Conservation (phyloP, 2,329 filamentous ascomycete genomes). For the Dactylellina leptospora region DNA sequence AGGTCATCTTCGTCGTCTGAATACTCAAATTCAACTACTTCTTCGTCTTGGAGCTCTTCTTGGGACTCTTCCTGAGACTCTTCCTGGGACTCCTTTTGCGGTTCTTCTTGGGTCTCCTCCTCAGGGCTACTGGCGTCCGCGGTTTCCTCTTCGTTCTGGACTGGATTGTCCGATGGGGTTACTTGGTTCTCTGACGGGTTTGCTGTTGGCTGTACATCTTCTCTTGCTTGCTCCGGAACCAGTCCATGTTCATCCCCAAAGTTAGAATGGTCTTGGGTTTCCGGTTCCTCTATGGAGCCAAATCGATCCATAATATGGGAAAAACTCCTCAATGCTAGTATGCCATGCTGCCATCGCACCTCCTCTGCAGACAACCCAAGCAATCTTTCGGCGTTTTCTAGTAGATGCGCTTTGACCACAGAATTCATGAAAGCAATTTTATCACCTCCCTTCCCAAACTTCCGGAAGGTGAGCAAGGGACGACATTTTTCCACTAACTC, state of each 20-base stretch:
- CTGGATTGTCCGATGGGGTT: not conserved
- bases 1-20: conserved; percentile 56
- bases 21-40: conserved; percentile 12
- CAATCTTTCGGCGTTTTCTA: conserved; percentile 60
- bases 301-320: conserved; percentile 60
- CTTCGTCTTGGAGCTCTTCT: not conserved
- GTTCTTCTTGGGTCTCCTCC: not conserved
- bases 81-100: not conserved
- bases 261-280: not conserved
- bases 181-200: not conserved
- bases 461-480: conserved; percentile 58
- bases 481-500: conserved; percentile 61
- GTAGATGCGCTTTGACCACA: conserved; percentile 61
- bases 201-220: too few relatives aligned
- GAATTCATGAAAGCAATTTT: conserved; percentile 59
- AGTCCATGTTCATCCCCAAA: not conserved
- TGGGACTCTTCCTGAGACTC: not conserved
- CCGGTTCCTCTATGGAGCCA: conserved; percentile 21
- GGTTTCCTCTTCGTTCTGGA: not conserved
- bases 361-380: conserved; percentile 61
- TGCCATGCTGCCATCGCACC: conserved; percentile 62
- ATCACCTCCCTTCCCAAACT: conserved; percentile 50
- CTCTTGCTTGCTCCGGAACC: not conserved
- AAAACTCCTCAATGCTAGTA: conserved; percentile 61
- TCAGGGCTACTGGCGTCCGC: not conserved